Percentiles rank a stretch among this genome's conserved stretches.
These are phyloP conservation scores for Candida jianshihensis DNA, from an alignment of 805 yeast genomes.

Conservation along the genomic window DNA sequence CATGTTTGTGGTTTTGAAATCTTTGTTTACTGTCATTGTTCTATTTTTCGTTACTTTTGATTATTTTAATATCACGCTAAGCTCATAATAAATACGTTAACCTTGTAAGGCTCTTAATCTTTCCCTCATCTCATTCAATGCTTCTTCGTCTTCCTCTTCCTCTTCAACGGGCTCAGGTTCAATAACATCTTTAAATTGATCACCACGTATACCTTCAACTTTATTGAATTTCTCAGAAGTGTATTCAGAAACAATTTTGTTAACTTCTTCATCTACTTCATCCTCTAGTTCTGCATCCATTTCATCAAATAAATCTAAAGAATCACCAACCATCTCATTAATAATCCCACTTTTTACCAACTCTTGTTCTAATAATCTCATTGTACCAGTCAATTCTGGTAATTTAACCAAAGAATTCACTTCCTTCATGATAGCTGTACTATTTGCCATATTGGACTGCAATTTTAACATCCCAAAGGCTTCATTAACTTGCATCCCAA, in stretches of 20 bases:
- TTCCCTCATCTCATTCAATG: slow-evolving; percentile 82
- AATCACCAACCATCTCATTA: slow-evolving; percentile 92
- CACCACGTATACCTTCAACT: slow-evolving; percentile 29
- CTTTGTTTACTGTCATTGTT: too few relatives aligned
- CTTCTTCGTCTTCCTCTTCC: slow-evolving; percentile 58
- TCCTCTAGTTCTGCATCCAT: slow-evolving; percentile 61
- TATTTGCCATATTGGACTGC: slow-evolving; percentile 71
- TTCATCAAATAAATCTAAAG: slow-evolving; percentile 63
- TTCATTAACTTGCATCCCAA: slow-evolving; percentile 84
- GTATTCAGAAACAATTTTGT: slow-evolving; percentile 47
- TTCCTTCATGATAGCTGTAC: slow-evolving; percentile 81
- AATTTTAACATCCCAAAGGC: slow-evolving; percentile 81
- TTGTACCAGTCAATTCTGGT: slow-evolving; percentile 75
- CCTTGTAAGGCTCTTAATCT: slow-evolving; percentile 78
- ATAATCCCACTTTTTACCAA: slow-evolving; percentile 80
- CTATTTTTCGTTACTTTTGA: too few relatives aligned
- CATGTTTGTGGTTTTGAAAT: too few relatives aligned
- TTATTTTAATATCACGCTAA: too few relatives aligned
- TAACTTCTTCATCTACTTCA: slow-evolving; percentile 56
- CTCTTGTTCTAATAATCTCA: slow-evolving; percentile 83
- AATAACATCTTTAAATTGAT: slow-evolving; percentile 19
- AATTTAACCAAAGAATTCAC: slow-evolving; percentile 71
- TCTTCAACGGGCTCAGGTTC: slow-evolving; percentile 12
- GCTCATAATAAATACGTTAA: too few relatives aligned
- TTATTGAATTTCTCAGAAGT: slow-evolving; percentile 35